phyloP scores from a whole-genome alignment of 768 basidiomycete species.

The Leccinum broughii region DNA sequence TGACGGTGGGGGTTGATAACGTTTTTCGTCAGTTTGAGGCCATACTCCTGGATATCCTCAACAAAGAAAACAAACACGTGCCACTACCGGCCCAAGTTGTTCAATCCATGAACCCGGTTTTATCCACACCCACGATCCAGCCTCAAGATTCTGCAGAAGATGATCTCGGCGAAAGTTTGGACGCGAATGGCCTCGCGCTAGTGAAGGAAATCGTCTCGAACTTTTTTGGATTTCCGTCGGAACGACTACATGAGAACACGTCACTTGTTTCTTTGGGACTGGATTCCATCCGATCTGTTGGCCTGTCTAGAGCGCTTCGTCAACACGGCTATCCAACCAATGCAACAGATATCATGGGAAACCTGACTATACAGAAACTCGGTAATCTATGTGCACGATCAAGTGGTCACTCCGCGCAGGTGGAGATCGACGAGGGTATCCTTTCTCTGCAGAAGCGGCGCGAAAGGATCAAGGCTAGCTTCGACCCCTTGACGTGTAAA shows the following conservation, averaged over 20 bases:
- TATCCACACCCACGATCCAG: neutral
- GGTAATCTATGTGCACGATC: conserved; percentile 16
- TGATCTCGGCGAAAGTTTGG: neutral
- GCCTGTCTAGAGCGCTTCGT: conserved; percentile 38
- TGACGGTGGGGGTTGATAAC: conserved; percentile 15
- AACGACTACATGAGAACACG: conserved; percentile 16
- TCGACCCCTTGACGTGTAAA: conserved; percentile 19
- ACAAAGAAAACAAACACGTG: conserved; percentile 6
- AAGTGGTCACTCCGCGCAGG: neutral
- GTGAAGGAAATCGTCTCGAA: conserved; percentile 20
- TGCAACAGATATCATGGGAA: conserved; percentile 40
- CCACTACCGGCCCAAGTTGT: neutral
- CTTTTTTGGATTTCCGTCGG: conserved; percentile 17
- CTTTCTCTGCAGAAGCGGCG: conserved; percentile 10
- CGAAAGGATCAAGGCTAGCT: conserved; percentile 19
- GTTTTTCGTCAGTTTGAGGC: conserved; percentile 29
- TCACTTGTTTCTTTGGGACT: conserved; percentile 48
- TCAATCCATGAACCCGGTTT: neutral
- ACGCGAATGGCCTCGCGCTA: conserved; percentile 4
- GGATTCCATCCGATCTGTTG: conserved; percentile 49
- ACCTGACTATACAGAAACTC: conserved; percentile 19
- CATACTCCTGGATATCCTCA: conserved; percentile 20
- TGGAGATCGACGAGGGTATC: conserved; percentile 13
- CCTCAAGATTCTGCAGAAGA: neutral
- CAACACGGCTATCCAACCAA: conserved; percentile 35